Base-by-base conservation (phyloP, 2,329 filamentous ascomycete genomes). In the Lachnellula occidentalis region DNA sequence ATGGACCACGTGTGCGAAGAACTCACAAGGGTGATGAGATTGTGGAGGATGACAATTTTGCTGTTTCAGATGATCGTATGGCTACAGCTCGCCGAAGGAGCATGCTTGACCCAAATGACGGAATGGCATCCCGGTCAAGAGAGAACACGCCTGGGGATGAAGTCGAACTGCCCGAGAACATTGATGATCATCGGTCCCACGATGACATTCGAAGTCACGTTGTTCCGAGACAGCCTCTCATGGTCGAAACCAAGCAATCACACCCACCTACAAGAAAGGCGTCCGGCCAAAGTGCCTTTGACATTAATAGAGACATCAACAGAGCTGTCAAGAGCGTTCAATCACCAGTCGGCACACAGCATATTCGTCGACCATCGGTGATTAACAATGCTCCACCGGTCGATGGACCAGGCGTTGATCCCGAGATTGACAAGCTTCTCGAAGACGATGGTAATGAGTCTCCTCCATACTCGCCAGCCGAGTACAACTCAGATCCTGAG, bases 1-100 rank as follows among this genome's bases (percentile, higher is more conserved):
- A 66, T 48, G 90, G 82, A 1, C 88, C 92, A 4, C 84, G 91
- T 3, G 86, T 96, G 54, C 82, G 91, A 64, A 85, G 89, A 62
- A 96, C 92, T 2, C 92, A 97, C 74, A 97, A 97, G 71, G 94
- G 94, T 12, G 92, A 96, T 55, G 94, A 97, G 68, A 72, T 96
- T 15, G 80, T 97, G 15, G 91, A 92, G 58, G 84, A 87, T 45
- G 90, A 95, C 34, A 77, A 73, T 48, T 72, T 77, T 58, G 66
- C 67, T 55, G 73, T 72, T 41, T 67, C 72, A 11, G 53, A 50
- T 43, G 67, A 66, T 39, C 62, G 50, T n/a, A 66, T 60, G 45
- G 52, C 64, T 41, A 62, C 60, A 31, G 47, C 62, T 46, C 64
- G 66, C 43, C 72, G 74, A 58, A 73, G 72, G 54, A 71, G 67